Evolutionary conservation across 768 basidiomycete genomes (phyloP), one percentile per base, ranked within the genome.

Genomic region (Leccinellum luteum): DNA sequence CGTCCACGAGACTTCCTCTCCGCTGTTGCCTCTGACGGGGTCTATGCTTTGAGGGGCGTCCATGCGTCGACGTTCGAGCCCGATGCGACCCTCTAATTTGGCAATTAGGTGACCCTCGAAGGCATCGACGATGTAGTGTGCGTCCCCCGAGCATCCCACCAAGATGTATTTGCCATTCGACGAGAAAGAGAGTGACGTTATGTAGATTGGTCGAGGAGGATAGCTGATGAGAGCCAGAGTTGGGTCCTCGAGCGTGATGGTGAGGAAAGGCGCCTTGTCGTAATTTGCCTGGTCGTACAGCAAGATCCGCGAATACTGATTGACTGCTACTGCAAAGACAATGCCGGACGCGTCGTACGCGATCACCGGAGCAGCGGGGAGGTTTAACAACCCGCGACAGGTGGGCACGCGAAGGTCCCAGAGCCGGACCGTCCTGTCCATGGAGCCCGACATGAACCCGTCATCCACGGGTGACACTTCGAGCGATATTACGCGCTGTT

Each of bases 1-100:
- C 3, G 92, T 94, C 92, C 93, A 98, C 12, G 83, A 82, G 4
- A 95, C 89, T 75, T 98, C 97, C 69, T 98, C 94, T 13, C 95
- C 92, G 58, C 93, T 95, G 55, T 82, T 85, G 2, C 94, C 94
- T 62, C 87, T 86, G 15, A 78, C 69, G 52, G 92, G 85, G 70
- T 87, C 81, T 64, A 92, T 86, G 54, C 74, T 81, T 17, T 77
- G 80, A 51, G 75, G 85, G 41, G 70, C 71, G 35, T 71, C 77
- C 58, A 74, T 66, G 48, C 73, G 74, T 45, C 88, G 82, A 23
- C 89, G 80, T 72, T 95, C 95, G 31, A 98, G 74, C 3, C 94
- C 95, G 3, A 80, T 73, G 64, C 91, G 89, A 0, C 94, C 95
- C 67, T 88, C 89, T 30, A 99, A 78, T 70, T 95, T 90, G 8